Evolutionary conservation across 169 alveolate genomes (phyloP), one percentile per base, ranked within the genome.

Genomic region (Plasmodium knowlesi): DNA sequence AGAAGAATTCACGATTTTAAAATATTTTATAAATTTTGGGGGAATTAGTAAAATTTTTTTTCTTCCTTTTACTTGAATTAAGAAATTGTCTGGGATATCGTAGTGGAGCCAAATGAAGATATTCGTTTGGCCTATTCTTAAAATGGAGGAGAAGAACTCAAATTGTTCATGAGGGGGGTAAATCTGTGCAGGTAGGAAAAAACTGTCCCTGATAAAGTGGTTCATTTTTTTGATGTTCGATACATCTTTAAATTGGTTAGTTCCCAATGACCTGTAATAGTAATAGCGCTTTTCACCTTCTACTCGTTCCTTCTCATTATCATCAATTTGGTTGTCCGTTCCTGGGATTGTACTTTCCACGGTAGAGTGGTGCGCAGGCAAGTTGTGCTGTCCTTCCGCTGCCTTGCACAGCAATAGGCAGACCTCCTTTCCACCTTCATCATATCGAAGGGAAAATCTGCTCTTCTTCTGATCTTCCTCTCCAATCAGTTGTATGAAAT

Each of bases 31-130:
- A 70, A 37, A 90, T 53, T 90, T 79, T 2, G 94, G 94, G 3
- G 82, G 94, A 10, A 90, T 90, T 80, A 90, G 67, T 70, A 90
- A 67, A 80, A 90, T 76, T 80, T 80, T 90, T 80, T 90, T 90
- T 67, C 94, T 90, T 90, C 94, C 94, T 90, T 67, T 90, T 90
- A 90, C 83, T 57, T 90, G 94, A 39, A 90, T 90, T 61, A 90
- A 73, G 72, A 90, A 90, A 67, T 90, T 90, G 46, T 90, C 94
- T 25, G 94, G 94, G 46, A 81, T 90, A 67, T 90, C 94, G 70
- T 90, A 90, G 50, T 90, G 94, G 72, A 90, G 34, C 94, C 94
- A 90, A 39, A 90, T 90, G 71, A 90, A 90, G 25, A 90, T 67
- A 70, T 90, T 90, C n/a, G 89, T 80, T 81, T 90, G 94, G 6